A percentile compares a stretch with the other conserved stretches of the same genome.
Evolutionary conservation across 352 stramenopile species (phyloP).

Genomic region (Phytopythium helicoides): DNA sequence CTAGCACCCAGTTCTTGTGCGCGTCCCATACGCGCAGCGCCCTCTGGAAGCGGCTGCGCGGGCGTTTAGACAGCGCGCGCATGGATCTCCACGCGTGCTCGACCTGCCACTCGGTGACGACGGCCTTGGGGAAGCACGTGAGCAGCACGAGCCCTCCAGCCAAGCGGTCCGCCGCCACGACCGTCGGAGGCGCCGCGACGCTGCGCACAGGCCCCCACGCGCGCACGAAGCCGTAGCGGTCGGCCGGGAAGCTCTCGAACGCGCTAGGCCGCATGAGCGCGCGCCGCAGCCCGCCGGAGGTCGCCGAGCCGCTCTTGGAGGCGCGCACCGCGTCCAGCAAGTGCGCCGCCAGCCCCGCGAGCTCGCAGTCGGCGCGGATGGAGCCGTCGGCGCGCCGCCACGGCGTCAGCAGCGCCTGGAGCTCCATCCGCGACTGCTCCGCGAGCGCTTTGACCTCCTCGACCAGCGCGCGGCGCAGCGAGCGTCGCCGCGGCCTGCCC

Average conservation of each 20-base stretch:
- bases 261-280: conserved; percentile 3
- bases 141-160: conserved; percentile 26
- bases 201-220: conserved; percentile 6
- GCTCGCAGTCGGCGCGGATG: conserved; percentile 1
- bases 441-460: conserved; percentile 4
- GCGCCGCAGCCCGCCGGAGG: neutral
- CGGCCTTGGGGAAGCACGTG: conserved; percentile 32
- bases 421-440: conserved; percentile 3
- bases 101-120: conserved; percentile 45
- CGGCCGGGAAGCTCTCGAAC: conserved; percentile 25
- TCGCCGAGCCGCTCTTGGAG: neutral
- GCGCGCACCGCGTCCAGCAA: conserved; percentile 2
- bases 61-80: conserved; percentile 23
- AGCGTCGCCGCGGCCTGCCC: neutral
- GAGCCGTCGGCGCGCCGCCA: conserved; percentile 1
- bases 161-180: conserved; percentile 13
- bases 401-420: neutral
- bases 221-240: conserved; percentile 21
- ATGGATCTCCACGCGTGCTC: conserved; percentile 37
- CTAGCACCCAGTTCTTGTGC: conserved; percentile 50
- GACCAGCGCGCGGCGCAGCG: conserved; percentile 2
- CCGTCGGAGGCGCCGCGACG: conserved; percentile 18
- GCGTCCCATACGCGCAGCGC: conserved; percentile 52
- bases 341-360: conserved; percentile 4
- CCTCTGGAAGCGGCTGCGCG: conserved; percentile 33